Percentiles rank a stretch among this genome's conserved stretches.
Evolutionary conservation across 2,329 filamentous ascomycete genomes (phyloP).

Genomic region (Ophiostoma triangulosporum): DNA sequence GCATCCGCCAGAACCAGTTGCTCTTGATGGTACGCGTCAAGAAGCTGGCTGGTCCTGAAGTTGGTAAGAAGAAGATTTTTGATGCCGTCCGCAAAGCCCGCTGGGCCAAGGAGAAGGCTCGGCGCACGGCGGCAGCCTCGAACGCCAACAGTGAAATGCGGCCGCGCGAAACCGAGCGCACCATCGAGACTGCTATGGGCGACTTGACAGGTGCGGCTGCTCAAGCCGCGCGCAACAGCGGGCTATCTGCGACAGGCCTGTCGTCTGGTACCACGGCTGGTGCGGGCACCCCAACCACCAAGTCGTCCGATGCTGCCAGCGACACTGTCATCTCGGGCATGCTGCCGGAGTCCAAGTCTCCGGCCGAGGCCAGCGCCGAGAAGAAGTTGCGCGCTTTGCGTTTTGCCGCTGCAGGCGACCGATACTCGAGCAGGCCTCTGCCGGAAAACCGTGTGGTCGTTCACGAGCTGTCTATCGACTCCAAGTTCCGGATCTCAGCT

Average conservation of each 20-base stretch:
- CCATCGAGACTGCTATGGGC: conserved; percentile 24
- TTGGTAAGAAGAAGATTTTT: conserved; percentile 58
- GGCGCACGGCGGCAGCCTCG: conserved; percentile 39
- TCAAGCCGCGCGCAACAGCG: not conserved
- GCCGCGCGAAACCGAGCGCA: conserved; percentile 46
- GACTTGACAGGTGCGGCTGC: conserved; percentile 19
- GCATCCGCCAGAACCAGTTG: conserved; percentile 68
- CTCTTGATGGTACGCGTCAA: conserved; percentile 70
- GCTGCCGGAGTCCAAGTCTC: conserved; percentile 4
- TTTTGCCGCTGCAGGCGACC: conserved; percentile 25
- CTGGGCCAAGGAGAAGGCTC: conserved; percentile 38
- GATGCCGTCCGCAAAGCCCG: conserved; percentile 62
- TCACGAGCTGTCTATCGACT: conserved; percentile 69
- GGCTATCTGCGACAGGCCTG: not conserved
- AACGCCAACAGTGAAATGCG: conserved; percentile 45
- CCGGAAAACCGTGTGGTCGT: conserved; percentile 63
- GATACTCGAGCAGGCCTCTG: conserved; percentile 29
- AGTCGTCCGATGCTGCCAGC: not conserved
- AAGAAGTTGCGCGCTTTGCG: conserved; percentile 17
- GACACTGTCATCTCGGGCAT: conserved; percentile 6
- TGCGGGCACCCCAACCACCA: not conserved
- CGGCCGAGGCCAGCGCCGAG: conserved; percentile 16
- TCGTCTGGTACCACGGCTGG: not conserved
- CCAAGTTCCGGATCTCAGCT: conserved; percentile 58
- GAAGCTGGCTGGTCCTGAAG: conserved; percentile 57